Conservation (phyloP, 345 rosid genomes). For the Passiflora organensis region DNA sequence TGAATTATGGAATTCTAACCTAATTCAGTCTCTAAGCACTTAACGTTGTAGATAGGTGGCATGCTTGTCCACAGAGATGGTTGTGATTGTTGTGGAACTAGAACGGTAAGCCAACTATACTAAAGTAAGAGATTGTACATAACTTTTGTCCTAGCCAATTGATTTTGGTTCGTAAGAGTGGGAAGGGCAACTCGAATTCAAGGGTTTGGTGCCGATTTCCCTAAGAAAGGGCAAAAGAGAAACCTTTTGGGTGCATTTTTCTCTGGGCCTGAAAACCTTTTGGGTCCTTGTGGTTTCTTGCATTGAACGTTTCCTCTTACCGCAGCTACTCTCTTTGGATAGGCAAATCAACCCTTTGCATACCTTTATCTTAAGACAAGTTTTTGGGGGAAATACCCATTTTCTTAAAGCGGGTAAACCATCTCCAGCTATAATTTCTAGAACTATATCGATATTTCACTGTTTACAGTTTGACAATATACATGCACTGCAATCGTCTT, state of each 20-base stretch:
- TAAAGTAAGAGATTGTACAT: not conserved
- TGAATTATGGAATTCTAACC: no score
- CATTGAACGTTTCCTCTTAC: conserved; percentile 10
- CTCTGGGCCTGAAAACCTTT: no score
- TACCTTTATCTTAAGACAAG: not conserved
- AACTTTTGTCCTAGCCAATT: not conserved
- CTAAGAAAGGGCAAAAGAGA: conserved; percentile 13
- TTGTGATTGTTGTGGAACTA: conserved; percentile 4
- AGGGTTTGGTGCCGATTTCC: conserved; percentile 20
- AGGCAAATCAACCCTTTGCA: conserved; percentile 10
- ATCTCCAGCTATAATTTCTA: conserved; percentile 31
- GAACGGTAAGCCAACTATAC: not conserved
- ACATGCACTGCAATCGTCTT: not conserved
- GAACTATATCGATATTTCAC: not conserved
- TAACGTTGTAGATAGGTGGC: no score
- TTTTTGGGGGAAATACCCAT: no score
- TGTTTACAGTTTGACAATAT: not conserved
- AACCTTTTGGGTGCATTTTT: not conserved
- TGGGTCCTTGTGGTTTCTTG: not conserved
- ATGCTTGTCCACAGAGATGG: not conserved
- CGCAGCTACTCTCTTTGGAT: not conserved
- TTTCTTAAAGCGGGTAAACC: conserved; percentile 40
- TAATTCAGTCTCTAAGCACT: no score
- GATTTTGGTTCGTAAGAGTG: not conserved
- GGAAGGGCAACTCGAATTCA: conserved; percentile 5